A percentile compares a stretch with the other conserved stretches of the same genome.
Conservation (phyloP, 2,329 filamentous ascomycete genomes). For the Ustulina deusta region DNA sequence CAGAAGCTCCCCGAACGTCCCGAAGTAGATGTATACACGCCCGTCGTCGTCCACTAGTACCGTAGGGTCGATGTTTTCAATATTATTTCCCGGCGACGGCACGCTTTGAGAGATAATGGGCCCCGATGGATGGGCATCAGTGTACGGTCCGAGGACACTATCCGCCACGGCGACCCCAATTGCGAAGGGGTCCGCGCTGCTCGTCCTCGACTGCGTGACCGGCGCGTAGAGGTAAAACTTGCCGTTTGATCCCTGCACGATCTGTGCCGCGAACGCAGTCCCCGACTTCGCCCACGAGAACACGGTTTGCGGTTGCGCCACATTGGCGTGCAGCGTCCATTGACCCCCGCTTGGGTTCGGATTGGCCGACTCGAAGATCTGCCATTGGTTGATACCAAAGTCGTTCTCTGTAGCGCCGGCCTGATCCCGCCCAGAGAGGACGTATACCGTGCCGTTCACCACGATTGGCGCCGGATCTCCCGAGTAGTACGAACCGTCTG, state of each 20-base stretch:
- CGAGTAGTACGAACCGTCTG: constrained; percentile 55
- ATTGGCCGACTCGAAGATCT: constrained; percentile 50
- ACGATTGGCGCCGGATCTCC: constrained; percentile 56
- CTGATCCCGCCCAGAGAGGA: constrained; percentile 53
- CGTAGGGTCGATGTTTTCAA: constrained; percentile 57
- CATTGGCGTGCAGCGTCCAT: constrained; percentile 52
- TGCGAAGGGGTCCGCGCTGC: constrained; percentile 52
- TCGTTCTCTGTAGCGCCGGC: constrained; percentile 48
- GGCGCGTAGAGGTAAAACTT: constrained; percentile 55
- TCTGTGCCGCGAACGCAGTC: constrained; percentile 54
- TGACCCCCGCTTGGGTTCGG: constrained; percentile 49
- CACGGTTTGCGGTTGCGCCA: constrained; percentile 50
- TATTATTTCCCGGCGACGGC: constrained; percentile 50
- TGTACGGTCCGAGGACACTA: constrained; percentile 52
- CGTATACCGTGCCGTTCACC: constrained; percentile 53
- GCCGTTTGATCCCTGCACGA: constrained; percentile 52
- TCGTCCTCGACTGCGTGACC: constrained; percentile 47
- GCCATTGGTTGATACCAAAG: constrained; percentile 55
- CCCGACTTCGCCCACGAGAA: constrained; percentile 53
- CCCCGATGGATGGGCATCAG: constrained; percentile 51
- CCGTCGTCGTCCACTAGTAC: constrained; percentile 54
- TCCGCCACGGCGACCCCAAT: constrained; percentile 55
- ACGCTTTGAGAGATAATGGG: constrained; percentile 54
- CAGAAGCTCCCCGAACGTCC: constrained; percentile 53
- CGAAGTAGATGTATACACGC: constrained; percentile 55